Base-by-base conservation (phyloP, 108 stramenopile species). In the Fragilariopsis cylindrus region DNA sequence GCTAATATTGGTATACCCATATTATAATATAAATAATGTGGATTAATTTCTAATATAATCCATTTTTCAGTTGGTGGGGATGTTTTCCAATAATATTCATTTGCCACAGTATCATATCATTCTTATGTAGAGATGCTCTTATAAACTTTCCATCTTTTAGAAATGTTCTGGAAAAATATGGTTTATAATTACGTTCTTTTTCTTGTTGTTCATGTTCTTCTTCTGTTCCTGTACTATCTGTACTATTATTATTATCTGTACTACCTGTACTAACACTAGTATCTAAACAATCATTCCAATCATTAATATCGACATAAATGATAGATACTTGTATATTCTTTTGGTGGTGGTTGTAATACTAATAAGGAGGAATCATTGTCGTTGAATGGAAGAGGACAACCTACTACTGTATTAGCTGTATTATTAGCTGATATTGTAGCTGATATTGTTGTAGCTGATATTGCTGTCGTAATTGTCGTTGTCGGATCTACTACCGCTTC, bases 151-250 rank as follows among this genome's bases (percentile, higher is more conserved):
- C 85, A 56, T 86, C 85, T 7, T 63, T 66, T 44, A 70, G 57
- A 60, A 50, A 86, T 4, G 85, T 86, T 15, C 78, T 76, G 1
- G 85, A 82, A 73, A 81, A 86, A 80, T 86, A 86, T 1, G 81
- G 80, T 13, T 43, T 47, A 3, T 65, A 39, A 3, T 50, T 12
- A 3, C 57, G 3, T 19, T 66, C 63, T 5, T 76, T 72, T n/a
- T 76, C 19, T 19, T 19, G 19, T 19, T 30, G 1, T 30, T 2
- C 30, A 2, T 30, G 1, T 30, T 30, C 30, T 0, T 1, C 30
- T 30, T 1, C 1, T 19, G 19, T 30, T 30, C 30, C 30, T 30
- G 19, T 19, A 19, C 2, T 30, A 30, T 30, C 19, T 19, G 19
- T 19, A 19, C 19, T 19, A 1, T 21, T 21, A 21, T 21, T 21